Evolutionary conservation across 495 filamentous ascomycete genomes (phyloP).

Genomic region (Penicillium cinerascens): DNA sequence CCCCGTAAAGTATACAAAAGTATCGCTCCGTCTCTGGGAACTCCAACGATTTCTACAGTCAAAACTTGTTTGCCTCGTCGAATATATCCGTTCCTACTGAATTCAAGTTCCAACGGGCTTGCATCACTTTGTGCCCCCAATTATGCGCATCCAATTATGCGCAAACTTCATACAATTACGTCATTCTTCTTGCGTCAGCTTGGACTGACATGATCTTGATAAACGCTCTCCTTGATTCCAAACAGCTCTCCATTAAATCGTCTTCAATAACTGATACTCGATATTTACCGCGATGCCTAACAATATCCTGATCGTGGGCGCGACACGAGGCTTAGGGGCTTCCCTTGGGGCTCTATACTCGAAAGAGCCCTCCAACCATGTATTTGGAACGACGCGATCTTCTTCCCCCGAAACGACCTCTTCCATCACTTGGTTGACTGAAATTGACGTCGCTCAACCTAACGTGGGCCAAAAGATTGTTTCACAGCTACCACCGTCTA

Average conservation of each 20-base stretch:
- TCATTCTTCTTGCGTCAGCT: constrained; percentile 13
- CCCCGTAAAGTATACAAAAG: not conserved
- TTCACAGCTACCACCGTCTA: constrained; percentile 38
- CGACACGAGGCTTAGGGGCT: constrained; percentile 63
- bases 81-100: not conserved
- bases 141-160: not conserved
- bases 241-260: not conserved
- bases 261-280: not conserved
- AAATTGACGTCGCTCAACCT: constrained; percentile 53
- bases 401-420: constrained; percentile 28
- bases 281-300: constrained; percentile 19
- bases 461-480: constrained; percentile 53
- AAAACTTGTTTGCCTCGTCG: not conserved
- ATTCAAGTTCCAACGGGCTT: not conserved
- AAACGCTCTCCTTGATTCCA: not conserved
- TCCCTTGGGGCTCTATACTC: constrained; percentile 58
- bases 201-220: not conserved
- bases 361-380: constrained; percentile 38
- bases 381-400: constrained; percentile 61
- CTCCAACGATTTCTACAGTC: not conserved
- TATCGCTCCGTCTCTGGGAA: not conserved
- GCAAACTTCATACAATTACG: constrained; percentile 4
- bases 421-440: constrained; percentile 47
- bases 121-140: not conserved
- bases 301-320: constrained; percentile 61